Evolutionary conservation across 208 protist species (phyloP).

Genomic region (Crithidia sp.): DNA sequence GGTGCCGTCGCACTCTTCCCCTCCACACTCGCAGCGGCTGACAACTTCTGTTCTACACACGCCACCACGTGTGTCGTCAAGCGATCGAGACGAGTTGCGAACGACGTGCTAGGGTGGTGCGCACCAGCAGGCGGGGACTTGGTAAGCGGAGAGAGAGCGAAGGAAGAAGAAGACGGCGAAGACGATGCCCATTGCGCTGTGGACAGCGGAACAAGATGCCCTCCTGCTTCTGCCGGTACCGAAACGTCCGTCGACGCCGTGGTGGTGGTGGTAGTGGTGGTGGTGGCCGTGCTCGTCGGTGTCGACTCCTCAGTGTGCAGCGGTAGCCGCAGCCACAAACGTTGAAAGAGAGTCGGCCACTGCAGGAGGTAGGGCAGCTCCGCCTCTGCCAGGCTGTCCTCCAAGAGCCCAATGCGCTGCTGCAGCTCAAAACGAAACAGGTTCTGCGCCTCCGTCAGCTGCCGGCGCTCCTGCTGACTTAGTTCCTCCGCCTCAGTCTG

Average conservation of each 20-base stretch:
- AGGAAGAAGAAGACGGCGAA: slow-evolving; percentile 5
- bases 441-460: slow-evolving; percentile 42
- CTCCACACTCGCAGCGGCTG: not conserved
- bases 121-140: not conserved
- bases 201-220: not conserved
- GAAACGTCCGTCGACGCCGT: too few species aligned
- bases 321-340: slow-evolving; percentile 67
- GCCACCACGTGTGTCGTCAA: slow-evolving; percentile 27
- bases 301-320: not conserved
- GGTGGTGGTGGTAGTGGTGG: too few species aligned
- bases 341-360: slow-evolving; percentile 63
- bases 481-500: slow-evolving; percentile 18
- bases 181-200: slow-evolving; percentile 12
- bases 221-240: not conserved
- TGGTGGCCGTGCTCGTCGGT: too few species aligned
- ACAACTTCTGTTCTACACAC: slow-evolving; percentile 23
- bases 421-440: slow-evolving; percentile 80
- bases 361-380: slow-evolving; percentile 57
- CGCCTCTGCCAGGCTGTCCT: slow-evolving; percentile 77
- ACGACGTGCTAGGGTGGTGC: not conserved
- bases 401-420: slow-evolving; percentile 70
- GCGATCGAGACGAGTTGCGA: slow-evolving; percentile 13
- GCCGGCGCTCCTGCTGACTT: slow-evolving; percentile 24
- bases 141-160: not conserved
- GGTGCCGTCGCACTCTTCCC: not conserved